These are phyloP conservation scores for Pseudognaphalium luteoalbum DNA, from an alignment of 129 eudicot genomes.

Conservation along the genomic window DNA sequence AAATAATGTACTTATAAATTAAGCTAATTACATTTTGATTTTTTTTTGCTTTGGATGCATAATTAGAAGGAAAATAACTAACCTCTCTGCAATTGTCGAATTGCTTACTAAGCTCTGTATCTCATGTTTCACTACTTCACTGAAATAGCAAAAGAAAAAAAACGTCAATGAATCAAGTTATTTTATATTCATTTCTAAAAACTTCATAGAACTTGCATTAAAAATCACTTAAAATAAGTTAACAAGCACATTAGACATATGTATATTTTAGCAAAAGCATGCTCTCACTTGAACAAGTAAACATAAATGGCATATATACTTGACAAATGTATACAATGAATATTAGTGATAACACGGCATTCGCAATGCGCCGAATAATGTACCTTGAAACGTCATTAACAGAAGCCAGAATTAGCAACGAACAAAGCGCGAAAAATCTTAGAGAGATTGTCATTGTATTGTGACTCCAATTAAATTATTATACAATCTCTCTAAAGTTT, in stretches of 20 bases:
- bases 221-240: no score
- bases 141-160: slow-evolving; percentile 23
- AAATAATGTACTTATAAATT: background rate
- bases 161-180: no score
- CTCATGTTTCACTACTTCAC: slow-evolving; percentile 43
- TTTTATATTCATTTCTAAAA: background rate
- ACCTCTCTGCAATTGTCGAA: slow-evolving; percentile 61
- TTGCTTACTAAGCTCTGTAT: slow-evolving; percentile 43
- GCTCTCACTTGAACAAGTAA: no score
- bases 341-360: background rate
- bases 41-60: background rate
- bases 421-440: slow-evolving; percentile 24
- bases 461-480: slow-evolving; percentile 3
- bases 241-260: no score
- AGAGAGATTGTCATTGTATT: slow-evolving; percentile 47
- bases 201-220: background rate
- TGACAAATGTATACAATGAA: background rate
- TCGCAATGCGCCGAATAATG: background rate
- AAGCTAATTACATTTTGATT: background rate
- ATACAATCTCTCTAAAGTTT: slow-evolving; percentile 9
- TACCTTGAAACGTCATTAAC: slow-evolving; percentile 42
- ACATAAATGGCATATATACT: no score
- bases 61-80: slow-evolving; percentile 12
- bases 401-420: slow-evolving; percentile 22
- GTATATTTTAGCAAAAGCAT: no score